Conservation (phyloP, 768 basidiomycete species). For the Kwoniella heveanensis region DNA sequence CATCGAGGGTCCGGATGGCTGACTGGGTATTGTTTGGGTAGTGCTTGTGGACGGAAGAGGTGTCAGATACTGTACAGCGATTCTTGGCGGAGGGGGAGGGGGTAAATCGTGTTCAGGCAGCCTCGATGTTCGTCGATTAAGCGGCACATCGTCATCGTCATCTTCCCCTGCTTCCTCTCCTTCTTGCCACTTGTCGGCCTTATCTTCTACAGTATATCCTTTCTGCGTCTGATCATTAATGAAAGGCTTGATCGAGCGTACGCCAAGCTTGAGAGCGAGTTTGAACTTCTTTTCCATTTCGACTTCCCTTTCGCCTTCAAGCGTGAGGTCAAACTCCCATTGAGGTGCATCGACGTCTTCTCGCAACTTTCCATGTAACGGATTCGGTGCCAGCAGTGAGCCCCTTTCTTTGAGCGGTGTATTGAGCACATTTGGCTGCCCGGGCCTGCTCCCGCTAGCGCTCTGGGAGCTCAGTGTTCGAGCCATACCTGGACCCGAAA, state of each 20-base stretch:
- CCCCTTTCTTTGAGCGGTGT: slow-evolving; percentile 4
- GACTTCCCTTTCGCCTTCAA: slow-evolving; percentile 20
- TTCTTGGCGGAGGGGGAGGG: slow-evolving; percentile 20
- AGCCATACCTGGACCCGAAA: slow-evolving; percentile 16
- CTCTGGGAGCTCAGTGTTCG: slow-evolving; percentile 22
- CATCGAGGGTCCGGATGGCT: slow-evolving; percentile 5
- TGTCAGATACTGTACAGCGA: slow-evolving; percentile 40
- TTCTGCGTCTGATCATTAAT: background rate
- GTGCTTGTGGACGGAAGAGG: slow-evolving; percentile 9
- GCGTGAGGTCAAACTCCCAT: slow-evolving; percentile 45
- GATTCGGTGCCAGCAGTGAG: slow-evolving; percentile 12
- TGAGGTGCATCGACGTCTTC: slow-evolving; percentile 1
- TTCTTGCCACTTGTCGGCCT: background rate
- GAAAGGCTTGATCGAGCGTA: slow-evolving; percentile 18
- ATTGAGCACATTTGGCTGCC: background rate
- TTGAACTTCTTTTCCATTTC: slow-evolving; percentile 32
- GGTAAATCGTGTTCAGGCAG: background rate
- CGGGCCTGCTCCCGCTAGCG: background rate
- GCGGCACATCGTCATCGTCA: slow-evolving; percentile 14
- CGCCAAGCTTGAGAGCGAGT: slow-evolving; percentile 22
- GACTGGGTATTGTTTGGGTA: background rate
- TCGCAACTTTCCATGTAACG: slow-evolving; percentile 11
- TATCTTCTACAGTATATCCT: background rate
- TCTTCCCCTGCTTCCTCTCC: slow-evolving; percentile 5
- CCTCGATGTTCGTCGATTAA: slow-evolving; percentile 12